Percentiles rank a stretch among this genome's conserved stretches.
Evolutionary conservation across 2,329 filamentous ascomycete genomes (phyloP).

Genomic region (Neofusicoccum cordaticola): DNA sequence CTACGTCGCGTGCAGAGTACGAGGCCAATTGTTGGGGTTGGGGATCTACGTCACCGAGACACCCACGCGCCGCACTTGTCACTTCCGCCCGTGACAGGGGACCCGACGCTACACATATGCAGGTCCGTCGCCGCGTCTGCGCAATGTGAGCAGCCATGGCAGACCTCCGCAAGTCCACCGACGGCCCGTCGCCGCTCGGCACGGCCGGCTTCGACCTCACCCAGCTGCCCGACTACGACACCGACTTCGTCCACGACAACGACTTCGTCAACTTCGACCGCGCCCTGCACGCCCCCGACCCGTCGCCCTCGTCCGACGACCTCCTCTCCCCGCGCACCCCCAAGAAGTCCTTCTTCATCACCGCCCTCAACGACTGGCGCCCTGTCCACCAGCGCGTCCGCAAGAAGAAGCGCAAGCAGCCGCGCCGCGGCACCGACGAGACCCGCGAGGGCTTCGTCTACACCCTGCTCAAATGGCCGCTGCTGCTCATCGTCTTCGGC

Average conservation of each 20-base stretch:
- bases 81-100: background rate
- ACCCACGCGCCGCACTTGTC: background rate
- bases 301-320: slow-evolving; percentile 61
- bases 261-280: slow-evolving; percentile 76
- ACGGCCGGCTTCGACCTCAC: slow-evolving; percentile 65
- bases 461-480: slow-evolving; percentile 83
- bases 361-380: slow-evolving; percentile 93
- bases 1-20: background rate
- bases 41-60: background rate
- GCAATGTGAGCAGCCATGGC: slow-evolving; percentile 34
- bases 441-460: slow-evolving; percentile 93
- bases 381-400: slow-evolving; percentile 74
- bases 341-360: slow-evolving; percentile 61
- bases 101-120: background rate
- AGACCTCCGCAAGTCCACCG: slow-evolving; percentile 44
- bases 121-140: background rate
- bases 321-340: slow-evolving; percentile 43
- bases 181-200: slow-evolving; percentile 60
- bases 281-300: slow-evolving; percentile 77
- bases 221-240: slow-evolving; percentile 73
- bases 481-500: slow-evolving; percentile 73
- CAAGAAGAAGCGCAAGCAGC: slow-evolving; percentile 40
- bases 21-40: background rate
- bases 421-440: slow-evolving; percentile 68
- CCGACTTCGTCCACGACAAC: slow-evolving; percentile 70